phyloP scores from a whole-genome alignment of 140 eudicot genomes.

The Stevia rebaudiana region DNA sequence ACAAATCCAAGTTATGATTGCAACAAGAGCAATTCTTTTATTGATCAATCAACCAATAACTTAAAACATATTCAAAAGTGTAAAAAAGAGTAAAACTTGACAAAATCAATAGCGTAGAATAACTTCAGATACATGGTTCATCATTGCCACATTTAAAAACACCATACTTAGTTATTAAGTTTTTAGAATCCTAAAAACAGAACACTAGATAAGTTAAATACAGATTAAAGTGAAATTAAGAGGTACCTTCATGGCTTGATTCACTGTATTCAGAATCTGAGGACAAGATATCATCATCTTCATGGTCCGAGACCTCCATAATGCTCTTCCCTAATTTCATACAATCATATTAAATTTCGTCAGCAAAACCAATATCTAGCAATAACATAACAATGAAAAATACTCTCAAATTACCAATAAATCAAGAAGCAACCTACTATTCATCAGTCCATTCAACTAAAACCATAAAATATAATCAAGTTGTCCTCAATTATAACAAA shows the following conservation, averaged over 20 bases:
- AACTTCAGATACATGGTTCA: not conserved
- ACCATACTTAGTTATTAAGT: not conserved
- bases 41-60: not conserved
- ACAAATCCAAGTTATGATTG: conserved; percentile 3
- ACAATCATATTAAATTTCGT: not conserved
- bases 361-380: not conserved
- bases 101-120: not conserved
- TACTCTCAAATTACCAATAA: not conserved
- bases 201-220: not conserved
- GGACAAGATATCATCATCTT: not conserved
- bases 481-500: not conserved
- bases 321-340: conserved; percentile 23
- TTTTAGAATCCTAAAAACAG: not conserved
- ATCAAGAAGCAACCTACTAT: not conserved
- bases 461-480: not conserved
- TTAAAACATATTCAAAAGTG: not conserved
- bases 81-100: too few species aligned
- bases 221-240: not conserved
- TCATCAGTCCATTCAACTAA: not conserved
- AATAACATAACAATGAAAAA: not conserved
- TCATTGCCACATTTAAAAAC: not conserved
- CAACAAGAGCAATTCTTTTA: not conserved
- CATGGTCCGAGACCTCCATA: conserved; percentile 28
- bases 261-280: conserved; percentile 40
- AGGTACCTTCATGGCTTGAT: conserved; percentile 33